Base-by-base conservation (phyloP, 345 rosid genomes). In the Arabis alpina region DNA sequence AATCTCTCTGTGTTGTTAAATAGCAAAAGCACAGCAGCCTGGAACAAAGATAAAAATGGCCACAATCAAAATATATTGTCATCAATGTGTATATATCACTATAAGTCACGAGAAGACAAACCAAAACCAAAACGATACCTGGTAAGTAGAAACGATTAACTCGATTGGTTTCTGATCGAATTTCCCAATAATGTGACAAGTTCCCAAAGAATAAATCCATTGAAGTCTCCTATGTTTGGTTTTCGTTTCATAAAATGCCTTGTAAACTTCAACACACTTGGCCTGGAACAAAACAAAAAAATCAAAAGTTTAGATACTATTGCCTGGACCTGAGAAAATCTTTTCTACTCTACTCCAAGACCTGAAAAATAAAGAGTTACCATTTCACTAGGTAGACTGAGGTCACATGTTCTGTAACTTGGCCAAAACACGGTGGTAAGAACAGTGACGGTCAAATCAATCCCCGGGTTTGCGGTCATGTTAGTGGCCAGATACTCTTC, bases 351-450 rank as follows among this genome's bases (percentile, higher is more conserved):
- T 47, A 2, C 32, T 23, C 13, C 53, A 61, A 61, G 39, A 61
- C 40, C 28, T 48, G 5, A 1, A 12, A 34, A 39, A 54, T n/a
- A 54, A 19, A 12, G 34, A 44, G 8, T 34, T 32, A 68, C 96
- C 94, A 89, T 88, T 76, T 89, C 98, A 28, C 58, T 76, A 10
- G 98, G 92, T 60, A 89, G 91, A 42, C 83, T 92, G 43, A 86
- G 66, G 77, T 89, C 88, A 54, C 81, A 74, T 36, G 91, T 82
- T 64, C 86, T 89, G 77, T 85, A 92, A 67, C 81, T 89, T 42
- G 96, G 96, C 98, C 96, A 92, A 70, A 80, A 86, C 32, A 88
- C 87, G 28, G 92, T 83, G 57, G 92, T 92, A 36, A 92, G 87
- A 72, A 89, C 95, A 51, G 86, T 86, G 49, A 89, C 96, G 9